phyloP scores from a whole-genome alignment of 2,329 filamentous ascomycete genomes.

The Hypoxylon sp. region DNA sequence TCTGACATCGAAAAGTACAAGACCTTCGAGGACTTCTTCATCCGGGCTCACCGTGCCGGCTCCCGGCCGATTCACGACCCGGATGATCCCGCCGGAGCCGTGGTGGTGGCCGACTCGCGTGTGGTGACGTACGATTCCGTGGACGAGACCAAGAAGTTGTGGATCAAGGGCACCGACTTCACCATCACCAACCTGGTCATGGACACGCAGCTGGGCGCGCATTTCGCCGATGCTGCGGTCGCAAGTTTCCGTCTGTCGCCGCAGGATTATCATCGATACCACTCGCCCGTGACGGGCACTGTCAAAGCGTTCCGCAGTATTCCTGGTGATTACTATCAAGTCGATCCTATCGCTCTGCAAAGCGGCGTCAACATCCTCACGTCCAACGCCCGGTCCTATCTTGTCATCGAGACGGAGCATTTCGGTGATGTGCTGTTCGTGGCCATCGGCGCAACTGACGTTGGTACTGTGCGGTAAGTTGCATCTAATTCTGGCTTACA shows the following conservation, averaged over 20 bases:
- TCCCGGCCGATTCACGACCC: conserved; percentile 51
- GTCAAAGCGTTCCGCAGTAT: conserved; percentile 58
- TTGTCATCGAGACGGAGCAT: conserved; percentile 57
- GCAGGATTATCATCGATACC: conserved; percentile 64
- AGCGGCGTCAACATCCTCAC: conserved; percentile 58
- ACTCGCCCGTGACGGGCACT: conserved; percentile 59
- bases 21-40: conserved; percentile 60
- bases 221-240: conserved; percentile 56
- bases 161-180: conserved; percentile 63
- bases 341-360: conserved; percentile 56
- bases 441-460: conserved; percentile 59
- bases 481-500: not conserved
- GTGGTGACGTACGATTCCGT: conserved; percentile 57
- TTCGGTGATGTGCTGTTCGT: conserved; percentile 61
- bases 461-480: conserved; percentile 58
- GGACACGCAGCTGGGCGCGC: conserved; percentile 53
- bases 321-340: conserved; percentile 61
- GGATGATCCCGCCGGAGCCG: conserved; percentile 51
- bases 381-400: conserved; percentile 56
- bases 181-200: conserved; percentile 58
- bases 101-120: conserved; percentile 57
- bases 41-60: conserved; percentile 53
- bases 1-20: conserved; percentile 55
- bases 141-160: conserved; percentile 54
- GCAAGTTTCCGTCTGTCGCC: conserved; percentile 61